Evolutionary conservation across 2,329 filamentous ascomycete genomes (phyloP).

Genomic region (Cladophialophora exuberans): DNA sequence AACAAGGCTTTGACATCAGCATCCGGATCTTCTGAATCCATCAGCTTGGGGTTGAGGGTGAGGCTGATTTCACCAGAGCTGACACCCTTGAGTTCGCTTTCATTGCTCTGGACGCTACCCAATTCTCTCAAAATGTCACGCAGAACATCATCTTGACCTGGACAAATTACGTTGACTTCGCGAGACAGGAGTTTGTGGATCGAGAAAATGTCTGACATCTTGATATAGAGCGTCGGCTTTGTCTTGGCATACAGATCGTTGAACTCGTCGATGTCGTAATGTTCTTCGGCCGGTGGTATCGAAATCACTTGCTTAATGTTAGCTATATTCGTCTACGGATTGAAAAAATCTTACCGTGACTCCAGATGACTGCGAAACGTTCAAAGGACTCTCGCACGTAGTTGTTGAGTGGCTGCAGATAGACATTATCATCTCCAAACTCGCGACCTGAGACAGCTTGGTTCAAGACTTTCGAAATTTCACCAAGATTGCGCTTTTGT

Average conservation of each 20-base stretch:
- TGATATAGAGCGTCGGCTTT: conserved; percentile 98
- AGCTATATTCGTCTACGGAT: conserved; percentile 32
- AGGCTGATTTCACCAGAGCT: conserved; percentile 88
- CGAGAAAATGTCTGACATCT: conserved; percentile 95
- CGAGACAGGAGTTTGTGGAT: conserved; percentile 86
- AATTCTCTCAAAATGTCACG: conserved; percentile 92
- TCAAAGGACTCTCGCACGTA: conserved; percentile 86
- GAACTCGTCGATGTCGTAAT: conserved; percentile 98
- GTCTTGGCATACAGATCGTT: conserved; percentile 96
- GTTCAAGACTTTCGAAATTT: conserved; percentile 87
- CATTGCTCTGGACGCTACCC: conserved; percentile 94
- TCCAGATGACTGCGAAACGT: conserved; percentile 74
- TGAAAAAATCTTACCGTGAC: conserved; percentile 54
- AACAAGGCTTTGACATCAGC: conserved; percentile 89
- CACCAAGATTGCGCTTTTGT: conserved; percentile 87
- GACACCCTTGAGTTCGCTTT: conserved; percentile 86
- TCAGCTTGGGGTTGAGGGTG: conserved; percentile 85
- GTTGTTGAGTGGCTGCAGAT: conserved; percentile 90
- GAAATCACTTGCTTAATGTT: conserved; percentile 65
- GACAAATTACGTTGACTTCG: conserved; percentile 77
- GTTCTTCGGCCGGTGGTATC: conserved; percentile 82
- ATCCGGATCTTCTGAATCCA: conserved; percentile 89
- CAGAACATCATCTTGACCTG: conserved; percentile 80
- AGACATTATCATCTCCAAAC: conserved; percentile 93
- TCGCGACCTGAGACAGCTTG: conserved; percentile 87